phyloP scores from a whole-genome alignment of 257 asterid species.

The Petunia axillaris region DNA sequence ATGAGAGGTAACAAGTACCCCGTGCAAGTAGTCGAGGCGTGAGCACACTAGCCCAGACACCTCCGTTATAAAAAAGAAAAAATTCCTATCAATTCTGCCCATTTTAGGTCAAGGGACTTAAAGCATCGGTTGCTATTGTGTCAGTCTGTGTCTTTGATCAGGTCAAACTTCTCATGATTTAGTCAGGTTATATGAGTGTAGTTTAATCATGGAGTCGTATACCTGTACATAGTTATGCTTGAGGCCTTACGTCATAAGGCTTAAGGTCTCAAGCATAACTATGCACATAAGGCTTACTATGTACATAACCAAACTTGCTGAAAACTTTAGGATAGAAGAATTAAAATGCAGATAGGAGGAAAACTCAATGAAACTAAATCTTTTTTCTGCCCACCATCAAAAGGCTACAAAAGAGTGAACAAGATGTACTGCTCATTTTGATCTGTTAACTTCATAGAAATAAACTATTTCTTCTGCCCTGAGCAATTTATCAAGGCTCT shows the following conservation, averaged over 20 bases:
- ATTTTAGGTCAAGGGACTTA: too few relatives aligned
- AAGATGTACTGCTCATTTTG: background rate
- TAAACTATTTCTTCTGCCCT: background rate
- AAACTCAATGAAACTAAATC: background rate
- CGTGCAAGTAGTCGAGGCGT: too few relatives aligned
- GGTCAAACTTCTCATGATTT: background rate
- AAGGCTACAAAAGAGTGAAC: background rate
- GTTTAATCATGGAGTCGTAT: background rate
- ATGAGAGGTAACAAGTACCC: too few relatives aligned
- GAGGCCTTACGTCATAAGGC: background rate
- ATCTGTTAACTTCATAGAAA: background rate
- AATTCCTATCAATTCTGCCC: too few relatives aligned
- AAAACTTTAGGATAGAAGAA: slow-evolving; percentile 18
- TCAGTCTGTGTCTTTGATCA: slow-evolving; percentile 3
- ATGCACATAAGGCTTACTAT: background rate
- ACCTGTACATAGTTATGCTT: slow-evolving; percentile 4
- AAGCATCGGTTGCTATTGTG: background rate
- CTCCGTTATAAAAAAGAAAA: too few relatives aligned
- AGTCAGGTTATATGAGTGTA: background rate
- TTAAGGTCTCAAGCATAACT: too few relatives aligned
- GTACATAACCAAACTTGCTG: slow-evolving; percentile 13
- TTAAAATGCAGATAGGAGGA: background rate
- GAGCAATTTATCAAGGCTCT: background rate
- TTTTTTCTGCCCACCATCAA: background rate
- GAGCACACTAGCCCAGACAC: too few relatives aligned